Evolutionary conservation across 2,329 filamentous ascomycete species (phyloP).

Genomic region (Aspergillus persii): DNA sequence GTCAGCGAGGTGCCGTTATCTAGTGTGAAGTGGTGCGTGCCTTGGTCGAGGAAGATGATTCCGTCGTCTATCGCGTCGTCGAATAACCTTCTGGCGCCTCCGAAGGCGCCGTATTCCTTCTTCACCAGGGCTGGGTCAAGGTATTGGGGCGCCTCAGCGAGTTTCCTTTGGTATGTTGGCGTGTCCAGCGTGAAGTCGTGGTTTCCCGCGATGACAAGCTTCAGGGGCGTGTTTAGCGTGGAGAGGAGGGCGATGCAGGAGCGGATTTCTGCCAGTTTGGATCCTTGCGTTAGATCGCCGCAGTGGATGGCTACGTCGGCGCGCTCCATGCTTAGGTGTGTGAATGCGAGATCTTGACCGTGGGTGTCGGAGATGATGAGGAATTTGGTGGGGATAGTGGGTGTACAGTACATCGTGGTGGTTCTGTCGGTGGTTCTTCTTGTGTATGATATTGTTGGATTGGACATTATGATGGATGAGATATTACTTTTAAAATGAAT

Average conservation of each 20-base stretch:
- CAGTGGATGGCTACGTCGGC: conserved; percentile 55
- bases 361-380: conserved; percentile 51
- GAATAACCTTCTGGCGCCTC: conserved; percentile 42
- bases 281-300: conserved; percentile 51
- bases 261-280: conserved; percentile 42
- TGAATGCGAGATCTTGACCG: conserved; percentile 20
- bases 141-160: conserved; percentile 25
- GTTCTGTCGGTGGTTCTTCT: background rate
- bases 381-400: conserved; percentile 32
- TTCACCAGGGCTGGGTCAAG: conserved; percentile 26
- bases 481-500: too few relatives aligned
- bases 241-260: conserved; percentile 45
- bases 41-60: conserved; percentile 52
- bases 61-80: conserved; percentile 32
- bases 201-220: conserved; percentile 56
- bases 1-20: conserved; percentile 50
- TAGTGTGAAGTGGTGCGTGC: conserved; percentile 49
- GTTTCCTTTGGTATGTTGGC: conserved; percentile 34
- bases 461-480: background rate
- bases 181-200: conserved; percentile 51
- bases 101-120: conserved; percentile 40
- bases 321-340: conserved; percentile 24
- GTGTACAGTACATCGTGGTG: background rate
- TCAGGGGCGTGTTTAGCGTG: conserved; percentile 47
- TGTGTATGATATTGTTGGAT: background rate